A percentile compares a stretch with the other conserved stretches of the same genome.
These are phyloP conservation scores for Pseudogymnoascus sp. DNA, from an alignment of 2,329 filamentous ascomycete species.

Conservation along the genomic window DNA sequence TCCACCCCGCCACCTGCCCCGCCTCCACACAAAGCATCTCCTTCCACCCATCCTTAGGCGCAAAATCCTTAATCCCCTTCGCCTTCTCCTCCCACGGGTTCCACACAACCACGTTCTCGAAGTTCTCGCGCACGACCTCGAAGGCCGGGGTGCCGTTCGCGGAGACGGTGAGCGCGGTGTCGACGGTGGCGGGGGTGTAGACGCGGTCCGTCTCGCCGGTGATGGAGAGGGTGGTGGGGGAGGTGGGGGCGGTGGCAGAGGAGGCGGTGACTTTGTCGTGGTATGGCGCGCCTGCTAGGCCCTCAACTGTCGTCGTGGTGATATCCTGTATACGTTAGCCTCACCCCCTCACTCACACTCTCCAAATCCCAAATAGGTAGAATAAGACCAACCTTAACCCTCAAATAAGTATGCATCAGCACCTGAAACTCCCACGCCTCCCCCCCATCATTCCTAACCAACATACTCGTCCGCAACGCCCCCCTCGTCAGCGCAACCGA, in stretches of 20 bases:
- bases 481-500: slow-evolving; percentile 75
- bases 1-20: slow-evolving; percentile 73
- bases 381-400: slow-evolving; percentile 55
- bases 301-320: slow-evolving; percentile 58
- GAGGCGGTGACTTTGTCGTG: slow-evolving; percentile 67
- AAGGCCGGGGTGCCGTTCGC: slow-evolving; percentile 57
- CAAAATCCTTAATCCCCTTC: slow-evolving; percentile 74
- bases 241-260: slow-evolving; percentile 51
- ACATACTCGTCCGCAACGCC: slow-evolving; percentile 69
- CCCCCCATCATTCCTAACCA: slow-evolving; percentile 80
- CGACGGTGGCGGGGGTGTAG: slow-evolving; percentile 62
- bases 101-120: slow-evolving; percentile 89
- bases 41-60: slow-evolving; percentile 81
- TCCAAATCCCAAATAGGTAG: not conserved
- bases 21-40: slow-evolving; percentile 94
- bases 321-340: slow-evolving; percentile 56
- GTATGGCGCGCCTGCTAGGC: slow-evolving; percentile 69
- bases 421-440: slow-evolving; percentile 84
- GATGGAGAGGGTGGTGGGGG: slow-evolving; percentile 45
- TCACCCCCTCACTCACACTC: not conserved
- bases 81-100: slow-evolving; percentile 91
- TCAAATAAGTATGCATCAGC: slow-evolving; percentile 85
- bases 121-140: slow-evolving; percentile 71
- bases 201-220: slow-evolving; percentile 77
- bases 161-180: slow-evolving; percentile 49